A percentile compares a stretch with the other conserved stretches of the same genome.
These are phyloP conservation scores for Calonectria pseudoturangicola DNA, from an alignment of 2,329 filamentous ascomycete genomes.

Conservation along the genomic window DNA sequence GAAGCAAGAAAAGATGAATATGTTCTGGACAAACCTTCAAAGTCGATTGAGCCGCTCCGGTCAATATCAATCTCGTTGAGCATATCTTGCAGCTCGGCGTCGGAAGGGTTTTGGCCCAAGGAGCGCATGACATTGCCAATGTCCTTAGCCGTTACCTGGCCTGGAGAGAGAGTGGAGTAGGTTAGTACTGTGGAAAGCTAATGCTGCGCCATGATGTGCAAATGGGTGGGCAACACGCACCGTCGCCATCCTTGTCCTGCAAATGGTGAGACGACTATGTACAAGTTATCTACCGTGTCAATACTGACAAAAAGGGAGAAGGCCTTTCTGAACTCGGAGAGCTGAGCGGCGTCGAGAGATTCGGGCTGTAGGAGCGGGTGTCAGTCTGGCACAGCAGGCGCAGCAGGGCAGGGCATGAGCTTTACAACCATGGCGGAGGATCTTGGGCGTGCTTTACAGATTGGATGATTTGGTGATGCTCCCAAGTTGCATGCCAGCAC, in stretches of 20 bases:
- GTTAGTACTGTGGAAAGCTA: background rate
- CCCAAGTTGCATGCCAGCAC: constrained; percentile 1
- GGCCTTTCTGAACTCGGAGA: constrained; percentile 99
- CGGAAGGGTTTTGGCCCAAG: constrained; percentile 90
- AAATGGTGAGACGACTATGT: background rate
- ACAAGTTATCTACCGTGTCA: background rate
- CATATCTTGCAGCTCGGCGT: constrained; percentile 93
- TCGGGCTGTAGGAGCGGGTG: constrained; percentile 82
- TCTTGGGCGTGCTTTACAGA: background rate
- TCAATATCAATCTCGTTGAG: constrained; percentile 95
- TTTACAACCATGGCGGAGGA: background rate
- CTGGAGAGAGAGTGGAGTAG: constrained; percentile 64
- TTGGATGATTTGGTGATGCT: background rate
- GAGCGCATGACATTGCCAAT: constrained; percentile 93
- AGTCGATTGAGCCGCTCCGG: constrained; percentile 94
- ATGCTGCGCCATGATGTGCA: background rate
- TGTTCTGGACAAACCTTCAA: constrained; percentile 78
- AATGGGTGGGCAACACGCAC: constrained; percentile 72
- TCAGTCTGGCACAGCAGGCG: background rate
- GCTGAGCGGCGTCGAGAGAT: constrained; percentile 99
- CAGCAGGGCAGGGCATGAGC: background rate
- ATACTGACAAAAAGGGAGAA: constrained; percentile 98
- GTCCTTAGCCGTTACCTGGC: constrained; percentile 94
- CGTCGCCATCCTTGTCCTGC: constrained; percentile 92
- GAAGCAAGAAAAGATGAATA: constrained; percentile 16